A percentile compares a stretch with the other conserved stretches of the same genome.
These are phyloP conservation scores for Kodamaea derodonti DNA, from an alignment of 1,139 yeast genomes.

Conservation along the genomic window DNA sequence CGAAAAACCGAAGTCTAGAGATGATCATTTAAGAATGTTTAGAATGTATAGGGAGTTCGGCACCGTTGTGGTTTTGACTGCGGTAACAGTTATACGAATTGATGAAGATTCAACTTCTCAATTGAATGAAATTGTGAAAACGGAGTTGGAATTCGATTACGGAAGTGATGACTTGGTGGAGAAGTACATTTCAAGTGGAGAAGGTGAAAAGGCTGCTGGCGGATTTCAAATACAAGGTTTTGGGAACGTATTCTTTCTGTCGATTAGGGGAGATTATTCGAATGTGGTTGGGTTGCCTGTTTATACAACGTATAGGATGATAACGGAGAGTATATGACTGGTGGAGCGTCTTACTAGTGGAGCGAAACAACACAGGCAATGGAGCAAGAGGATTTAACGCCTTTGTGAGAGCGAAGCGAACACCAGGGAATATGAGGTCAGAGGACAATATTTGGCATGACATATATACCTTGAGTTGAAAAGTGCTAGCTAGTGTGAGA, in stretches of 20 bases:
- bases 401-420: no score
- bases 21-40: constrained; percentile 43
- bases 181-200: constrained; percentile 64
- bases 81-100: constrained; percentile 53
- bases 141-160: constrained; percentile 26
- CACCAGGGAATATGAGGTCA: no score
- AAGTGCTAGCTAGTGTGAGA: no score
- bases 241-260: constrained; percentile 62
- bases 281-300: constrained; percentile 92
- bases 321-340: constrained; percentile 15
- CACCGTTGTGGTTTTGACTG: constrained; percentile 61
- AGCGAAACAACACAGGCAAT: no score
- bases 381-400: no score
- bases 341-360: neutral
- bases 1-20: constrained; percentile 69
- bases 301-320: constrained; percentile 46
- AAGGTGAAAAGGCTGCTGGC: constrained; percentile 84
- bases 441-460: no score
- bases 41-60: constrained; percentile 39
- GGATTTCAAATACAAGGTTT: constrained; percentile 82
- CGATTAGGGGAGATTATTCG: constrained; percentile 73
- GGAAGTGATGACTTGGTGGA: constrained; percentile 49
- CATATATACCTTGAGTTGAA: no score
- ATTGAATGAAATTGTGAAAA: constrained; percentile 6
- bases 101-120: constrained; percentile 19